A percentile compares a stretch with the other conserved stretches of the same genome.
Evolutionary conservation across 495 filamentous ascomycete genomes (phyloP).

Genomic region (Hypoxylon fragiforme): DNA sequence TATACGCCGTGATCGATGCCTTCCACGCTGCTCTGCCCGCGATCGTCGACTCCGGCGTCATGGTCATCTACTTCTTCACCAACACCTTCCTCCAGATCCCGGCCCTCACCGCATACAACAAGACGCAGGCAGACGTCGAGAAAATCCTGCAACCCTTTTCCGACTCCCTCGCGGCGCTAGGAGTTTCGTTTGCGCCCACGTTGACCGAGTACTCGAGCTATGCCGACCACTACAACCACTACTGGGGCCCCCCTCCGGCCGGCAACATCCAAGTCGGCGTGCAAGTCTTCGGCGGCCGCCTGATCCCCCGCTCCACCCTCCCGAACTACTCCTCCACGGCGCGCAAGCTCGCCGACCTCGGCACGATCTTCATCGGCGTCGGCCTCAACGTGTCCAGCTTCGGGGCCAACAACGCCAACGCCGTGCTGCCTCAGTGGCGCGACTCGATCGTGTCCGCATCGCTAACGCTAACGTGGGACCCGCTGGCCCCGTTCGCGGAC

Average conservation of each 20-base stretch:
- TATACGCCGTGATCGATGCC: slow-evolving; percentile 44
- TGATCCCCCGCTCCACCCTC: slow-evolving; percentile 57
- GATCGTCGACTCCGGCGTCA: slow-evolving; percentile 58
- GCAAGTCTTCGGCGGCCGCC: slow-evolving; percentile 58
- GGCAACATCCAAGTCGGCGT: slow-evolving; percentile 46
- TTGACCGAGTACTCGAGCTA: slow-evolving; percentile 47
- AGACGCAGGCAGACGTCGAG: slow-evolving; percentile 38
- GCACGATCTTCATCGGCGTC: slow-evolving; percentile 46
- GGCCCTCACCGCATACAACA: slow-evolving; percentile 42
- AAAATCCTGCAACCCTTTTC: slow-evolving; percentile 35
- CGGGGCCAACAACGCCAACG: slow-evolving; percentile 48
- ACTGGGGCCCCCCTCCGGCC: slow-evolving; percentile 38
- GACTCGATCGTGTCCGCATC: slow-evolving; percentile 46
- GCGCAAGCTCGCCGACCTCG: slow-evolving; percentile 51
- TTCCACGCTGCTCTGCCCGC: slow-evolving; percentile 47
- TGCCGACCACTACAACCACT: slow-evolving; percentile 46
- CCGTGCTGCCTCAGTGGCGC: slow-evolving; percentile 64
- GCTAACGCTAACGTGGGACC: slow-evolving; percentile 28
- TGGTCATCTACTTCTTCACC: slow-evolving; percentile 53
- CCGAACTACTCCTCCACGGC: slow-evolving; percentile 47
- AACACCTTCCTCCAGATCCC: slow-evolving; percentile 48
- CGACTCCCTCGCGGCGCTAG: slow-evolving; percentile 32
- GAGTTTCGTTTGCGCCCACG: slow-evolving; percentile 15
- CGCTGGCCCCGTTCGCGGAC: slow-evolving; percentile 27
- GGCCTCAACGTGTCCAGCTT: slow-evolving; percentile 43